phyloP scores from a whole-genome alignment of 225 moss, liverwort and hornwort genomes.

The Sphagnum tenellum region DNA sequence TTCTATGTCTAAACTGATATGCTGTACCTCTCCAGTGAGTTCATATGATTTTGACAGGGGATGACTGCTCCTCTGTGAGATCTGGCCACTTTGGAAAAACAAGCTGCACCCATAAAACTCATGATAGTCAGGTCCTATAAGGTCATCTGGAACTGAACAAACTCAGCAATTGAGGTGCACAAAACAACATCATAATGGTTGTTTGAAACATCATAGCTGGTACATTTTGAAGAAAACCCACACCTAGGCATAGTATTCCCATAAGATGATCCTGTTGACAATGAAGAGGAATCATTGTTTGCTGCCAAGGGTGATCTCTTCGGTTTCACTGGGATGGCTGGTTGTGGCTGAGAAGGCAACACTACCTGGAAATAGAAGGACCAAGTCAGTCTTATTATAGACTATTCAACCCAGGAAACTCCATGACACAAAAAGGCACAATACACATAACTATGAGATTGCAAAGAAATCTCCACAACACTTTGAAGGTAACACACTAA shows the following conservation, averaged over 20 bases:
- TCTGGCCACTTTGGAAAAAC: slow-evolving; percentile 68
- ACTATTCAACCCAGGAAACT: too few relatives aligned
- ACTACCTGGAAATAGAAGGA: slow-evolving; percentile 21
- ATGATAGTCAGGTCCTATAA: too few relatives aligned
- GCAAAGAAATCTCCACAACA: too few relatives aligned
- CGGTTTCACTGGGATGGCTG: slow-evolving; percentile 30
- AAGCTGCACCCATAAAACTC: slow-evolving; percentile 37
- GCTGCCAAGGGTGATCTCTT: slow-evolving; percentile 31
- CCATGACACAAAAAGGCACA: too few relatives aligned
- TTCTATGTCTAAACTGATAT: neutral
- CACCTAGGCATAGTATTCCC: slow-evolving; percentile 85
- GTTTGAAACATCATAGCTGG: too few relatives aligned
- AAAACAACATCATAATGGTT: too few relatives aligned
- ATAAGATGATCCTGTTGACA: slow-evolving; percentile 36
- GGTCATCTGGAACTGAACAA: too few relatives aligned
- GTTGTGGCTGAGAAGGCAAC: slow-evolving; percentile 28
- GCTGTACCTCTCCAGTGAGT: slow-evolving; percentile 63
- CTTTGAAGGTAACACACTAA: too few relatives aligned
- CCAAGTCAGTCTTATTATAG: neutral
- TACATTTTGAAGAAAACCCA: too few relatives aligned
- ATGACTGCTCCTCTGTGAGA: slow-evolving; percentile 48
- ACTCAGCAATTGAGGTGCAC: too few relatives aligned
- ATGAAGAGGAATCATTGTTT: slow-evolving; percentile 9
- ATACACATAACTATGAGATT: too few relatives aligned
- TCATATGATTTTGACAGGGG: slow-evolving; percentile 71